Conservation (phyloP, 2,329 filamentous ascomycete genomes). For the Ophiostoma australiae region DNA sequence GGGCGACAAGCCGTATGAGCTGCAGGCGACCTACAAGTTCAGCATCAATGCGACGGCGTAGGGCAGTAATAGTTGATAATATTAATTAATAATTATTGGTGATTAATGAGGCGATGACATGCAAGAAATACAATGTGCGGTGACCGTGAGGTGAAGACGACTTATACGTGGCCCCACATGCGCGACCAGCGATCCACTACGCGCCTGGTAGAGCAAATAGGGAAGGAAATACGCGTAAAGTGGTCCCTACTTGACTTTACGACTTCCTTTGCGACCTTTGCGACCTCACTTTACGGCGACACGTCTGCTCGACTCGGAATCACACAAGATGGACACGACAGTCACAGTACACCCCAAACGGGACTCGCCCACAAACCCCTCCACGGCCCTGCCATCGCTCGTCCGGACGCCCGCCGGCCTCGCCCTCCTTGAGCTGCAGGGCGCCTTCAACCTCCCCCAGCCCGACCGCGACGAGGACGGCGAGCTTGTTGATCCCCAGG, state of each 20-base stretch:
- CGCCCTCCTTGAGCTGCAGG: constrained; percentile 88
- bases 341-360: constrained; percentile 40
- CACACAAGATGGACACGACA: constrained; percentile 25
- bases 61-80: no score
- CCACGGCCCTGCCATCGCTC: constrained; percentile 66
- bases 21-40: constrained; percentile 59
- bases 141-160: neutral
- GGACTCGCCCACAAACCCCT: constrained; percentile 27
- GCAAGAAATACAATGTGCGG: neutral
- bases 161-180: constrained; percentile 1
- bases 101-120: neutral
- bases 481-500: no score
- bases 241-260: neutral
- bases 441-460: constrained; percentile 63
- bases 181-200: neutral
- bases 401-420: constrained; percentile 85
- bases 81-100: neutral
- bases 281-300: neutral
- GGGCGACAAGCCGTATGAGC: constrained; percentile 55
- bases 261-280: no score
- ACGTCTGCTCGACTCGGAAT: neutral
- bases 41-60: constrained; percentile 41
- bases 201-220: neutral
- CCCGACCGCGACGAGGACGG: constrained; percentile 24
- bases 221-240: neutral